Evolutionary conservation across 129 eudicot species (phyloP).

Genomic region (Scalesia atractyloides): DNA sequence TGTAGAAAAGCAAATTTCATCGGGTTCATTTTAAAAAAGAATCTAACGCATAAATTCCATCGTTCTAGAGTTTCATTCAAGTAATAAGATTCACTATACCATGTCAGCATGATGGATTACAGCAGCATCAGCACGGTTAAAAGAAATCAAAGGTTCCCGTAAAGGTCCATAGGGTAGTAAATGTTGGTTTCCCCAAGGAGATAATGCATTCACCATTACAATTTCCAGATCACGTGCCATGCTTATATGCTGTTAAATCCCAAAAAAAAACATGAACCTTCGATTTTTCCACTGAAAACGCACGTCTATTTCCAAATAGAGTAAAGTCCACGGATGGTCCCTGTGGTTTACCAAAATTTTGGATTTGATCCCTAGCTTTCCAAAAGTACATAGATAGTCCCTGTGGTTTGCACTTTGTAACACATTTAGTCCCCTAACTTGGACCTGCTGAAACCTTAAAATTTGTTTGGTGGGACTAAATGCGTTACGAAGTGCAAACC

Average conservation of each 20-base stretch:
- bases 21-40: background rate
- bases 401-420: too few relatives aligned
- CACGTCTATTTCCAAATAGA: background rate
- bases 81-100: slow-evolving; percentile 48
- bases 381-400: too few relatives aligned
- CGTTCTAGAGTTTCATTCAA: background rate
- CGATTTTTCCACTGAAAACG: background rate
- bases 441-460: too few relatives aligned
- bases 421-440: too few relatives aligned
- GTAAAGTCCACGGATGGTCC: too few relatives aligned
- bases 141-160: slow-evolving; percentile 79
- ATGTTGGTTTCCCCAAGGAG: slow-evolving; percentile 75
- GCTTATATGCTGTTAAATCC: slow-evolving; percentile 60
- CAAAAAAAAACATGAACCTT: background rate
- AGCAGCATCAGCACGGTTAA: slow-evolving; percentile 64
- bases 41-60: background rate
- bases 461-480: too few relatives aligned
- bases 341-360: too few relatives aligned
- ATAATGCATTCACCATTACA: slow-evolving; percentile 84
- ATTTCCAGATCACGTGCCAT: slow-evolving; percentile 73
- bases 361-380: too few relatives aligned
- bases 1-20: slow-evolving; percentile 10
- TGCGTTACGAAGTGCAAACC: too few relatives aligned
- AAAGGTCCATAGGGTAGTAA: slow-evolving; percentile 89
- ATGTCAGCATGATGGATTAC: slow-evolving; percentile 91